phyloP scores from a whole-genome alignment of 2,329 filamentous ascomycete species.

The Karstenula rhodostoma region DNA sequence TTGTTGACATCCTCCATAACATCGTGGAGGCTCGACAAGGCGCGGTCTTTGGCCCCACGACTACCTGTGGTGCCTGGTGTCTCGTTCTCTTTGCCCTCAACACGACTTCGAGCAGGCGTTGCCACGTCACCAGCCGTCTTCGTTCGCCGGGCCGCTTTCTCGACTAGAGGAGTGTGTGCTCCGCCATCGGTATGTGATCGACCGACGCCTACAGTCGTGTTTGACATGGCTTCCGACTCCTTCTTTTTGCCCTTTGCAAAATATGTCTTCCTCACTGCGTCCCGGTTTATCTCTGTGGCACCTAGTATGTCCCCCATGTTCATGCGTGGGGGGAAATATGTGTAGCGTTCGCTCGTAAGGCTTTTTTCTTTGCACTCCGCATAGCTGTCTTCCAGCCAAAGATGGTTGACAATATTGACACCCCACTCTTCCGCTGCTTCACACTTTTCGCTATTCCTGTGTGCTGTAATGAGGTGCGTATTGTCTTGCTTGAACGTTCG shows the following conservation, averaged over 20 bases:
- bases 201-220: conserved; percentile 29
- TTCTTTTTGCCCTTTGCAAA: conserved; percentile 51
- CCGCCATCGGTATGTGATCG: conserved; percentile 28
- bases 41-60: conserved; percentile 87
- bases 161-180: conserved; percentile 31
- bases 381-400: conserved; percentile 98
- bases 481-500: conserved; percentile 96
- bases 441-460: conserved; percentile 90
- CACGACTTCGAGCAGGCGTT: conserved; percentile 60
- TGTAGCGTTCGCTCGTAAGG: conserved; percentile 78
- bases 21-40: conserved; percentile 76
- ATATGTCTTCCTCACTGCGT: conserved; percentile 75
- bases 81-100: conserved; percentile 78
- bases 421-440: conserved; percentile 92
- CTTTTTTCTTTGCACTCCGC: conserved; percentile 82
- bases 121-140: conserved; percentile 44
- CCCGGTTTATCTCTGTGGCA: conserved; percentile 81
- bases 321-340: conserved; percentile 84
- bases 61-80: conserved; percentile 79
- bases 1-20: conserved; percentile 85
- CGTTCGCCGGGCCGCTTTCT: conserved; percentile 35
- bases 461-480: conserved; percentile 92
- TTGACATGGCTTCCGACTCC: conserved; percentile 27
- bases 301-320: conserved; percentile 94
- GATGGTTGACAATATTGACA: conserved; percentile 87